These are phyloP conservation scores for Hypholoma fasciculare DNA, from an alignment of 768 basidiomycete species.

Conservation along the genomic window DNA sequence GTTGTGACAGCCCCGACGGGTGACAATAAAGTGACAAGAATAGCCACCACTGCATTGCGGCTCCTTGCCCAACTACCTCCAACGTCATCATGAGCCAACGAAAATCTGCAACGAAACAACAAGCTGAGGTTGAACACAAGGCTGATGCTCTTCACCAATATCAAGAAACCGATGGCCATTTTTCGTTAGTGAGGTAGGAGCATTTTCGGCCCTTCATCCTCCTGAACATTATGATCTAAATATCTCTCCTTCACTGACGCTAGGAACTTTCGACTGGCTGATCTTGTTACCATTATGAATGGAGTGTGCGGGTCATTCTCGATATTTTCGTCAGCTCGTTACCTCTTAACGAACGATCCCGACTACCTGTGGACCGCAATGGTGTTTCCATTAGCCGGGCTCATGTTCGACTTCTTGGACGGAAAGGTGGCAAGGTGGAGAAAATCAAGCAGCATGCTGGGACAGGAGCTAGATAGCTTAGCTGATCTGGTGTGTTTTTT, in stretches of 20 bases:
- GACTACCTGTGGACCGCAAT: slow-evolving; percentile 88
- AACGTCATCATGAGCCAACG: slow-evolving; percentile 47
- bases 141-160: slow-evolving; percentile 73
- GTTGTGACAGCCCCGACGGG: slow-evolving; percentile 4
- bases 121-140: slow-evolving; percentile 26
- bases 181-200: slow-evolving; percentile 89
- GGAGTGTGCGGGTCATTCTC: slow-evolving; percentile 97
- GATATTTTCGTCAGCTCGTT: slow-evolving; percentile 90
- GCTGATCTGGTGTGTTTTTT: slow-evolving; percentile 79
- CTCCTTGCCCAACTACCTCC: slow-evolving; percentile 2
- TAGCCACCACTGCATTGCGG: not conserved
- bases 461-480: slow-evolving; percentile 96
- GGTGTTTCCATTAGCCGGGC: slow-evolving; percentile 84
- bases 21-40: slow-evolving; percentile 5
- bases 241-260: slow-evolving; percentile 12
- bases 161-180: slow-evolving; percentile 90
- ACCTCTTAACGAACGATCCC: slow-evolving; percentile 77
- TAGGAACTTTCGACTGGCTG: slow-evolving; percentile 97
- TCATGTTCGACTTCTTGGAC: slow-evolving; percentile 97
- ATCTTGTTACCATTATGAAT: slow-evolving; percentile 98
- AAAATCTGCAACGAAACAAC: slow-evolving; percentile 36
- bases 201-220: slow-evolving; percentile 11
- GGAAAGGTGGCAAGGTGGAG: slow-evolving; percentile 98
- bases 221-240: slow-evolving; percentile 17
- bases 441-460: slow-evolving; percentile 92